phyloP scores from a whole-genome alignment of 768 basidiomycete species.

The Leccinum subtestaceum region DNA sequence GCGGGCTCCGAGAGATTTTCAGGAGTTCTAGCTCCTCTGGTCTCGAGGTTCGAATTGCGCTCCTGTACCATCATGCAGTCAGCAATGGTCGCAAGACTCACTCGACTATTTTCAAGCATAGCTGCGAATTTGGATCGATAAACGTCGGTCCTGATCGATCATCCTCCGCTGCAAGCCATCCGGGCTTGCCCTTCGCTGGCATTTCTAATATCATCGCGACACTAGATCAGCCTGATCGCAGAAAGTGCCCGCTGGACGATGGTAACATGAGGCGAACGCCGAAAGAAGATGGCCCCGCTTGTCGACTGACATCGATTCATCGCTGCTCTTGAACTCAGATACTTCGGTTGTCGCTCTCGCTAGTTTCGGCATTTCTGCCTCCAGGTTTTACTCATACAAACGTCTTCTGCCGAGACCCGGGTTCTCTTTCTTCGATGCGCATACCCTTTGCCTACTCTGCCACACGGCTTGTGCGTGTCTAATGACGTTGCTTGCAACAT shows the following conservation, averaged over 20 bases:
- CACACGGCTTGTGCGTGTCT: conserved; percentile 22
- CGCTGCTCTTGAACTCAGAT: not conserved
- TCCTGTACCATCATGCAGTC: not conserved
- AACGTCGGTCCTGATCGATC: not conserved
- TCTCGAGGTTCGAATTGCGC: not conserved
- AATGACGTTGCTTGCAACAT: conserved; percentile 19
- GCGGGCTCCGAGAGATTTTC: not conserved
- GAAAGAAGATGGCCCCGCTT: conserved; percentile 1
- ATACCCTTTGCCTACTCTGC: conserved; percentile 6
- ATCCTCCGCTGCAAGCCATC: not conserved
- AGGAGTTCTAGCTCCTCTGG: not conserved
- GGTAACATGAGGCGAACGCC: conserved; percentile 18
- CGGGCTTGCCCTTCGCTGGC: not conserved
- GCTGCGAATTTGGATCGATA: not conserved
- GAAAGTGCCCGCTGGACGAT: conserved; percentile 1
- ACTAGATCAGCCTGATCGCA: conserved; percentile 4
- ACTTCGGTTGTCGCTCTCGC: not conserved
- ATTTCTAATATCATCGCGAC: not conserved
- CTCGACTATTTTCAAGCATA: conserved; percentile 7
- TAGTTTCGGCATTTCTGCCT: not conserved
- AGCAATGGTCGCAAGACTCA: not conserved
- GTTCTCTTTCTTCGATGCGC: conserved; percentile 1
- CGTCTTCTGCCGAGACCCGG: conserved; percentile 1
- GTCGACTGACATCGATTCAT: not conserved
- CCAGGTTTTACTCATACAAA: not conserved